Percentiles rank a stretch among this genome's conserved stretches.
These are phyloP conservation scores for Botrytis aclada DNA, from an alignment of 2,329 filamentous ascomycete species.

Conservation along the genomic window DNA sequence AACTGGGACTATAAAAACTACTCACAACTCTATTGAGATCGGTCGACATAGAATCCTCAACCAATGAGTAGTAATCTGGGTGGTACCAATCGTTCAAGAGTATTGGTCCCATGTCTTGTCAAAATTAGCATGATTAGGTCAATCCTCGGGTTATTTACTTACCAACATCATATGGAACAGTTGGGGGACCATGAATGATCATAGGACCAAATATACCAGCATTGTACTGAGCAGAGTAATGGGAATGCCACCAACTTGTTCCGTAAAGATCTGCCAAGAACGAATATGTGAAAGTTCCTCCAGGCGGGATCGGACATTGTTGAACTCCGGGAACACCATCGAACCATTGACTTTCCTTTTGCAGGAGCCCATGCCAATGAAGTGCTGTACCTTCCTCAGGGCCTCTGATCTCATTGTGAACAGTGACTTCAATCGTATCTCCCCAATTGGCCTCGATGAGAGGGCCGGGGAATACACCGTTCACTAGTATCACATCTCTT, in stretches of 20 bases:
- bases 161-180: slow-evolving; percentile 56
- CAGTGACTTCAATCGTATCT: slow-evolving; percentile 55
- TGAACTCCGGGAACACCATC: slow-evolving; percentile 48
- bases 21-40: slow-evolving; percentile 9
- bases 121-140: background rate
- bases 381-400: slow-evolving; percentile 38
- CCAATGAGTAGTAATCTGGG: slow-evolving; percentile 45
- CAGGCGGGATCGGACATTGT: slow-evolving; percentile 64
- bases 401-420: slow-evolving; percentile 63
- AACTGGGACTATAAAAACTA: background rate
- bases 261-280: slow-evolving; percentile 25
- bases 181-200: slow-evolving; percentile 57
- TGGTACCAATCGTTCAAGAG: slow-evolving; percentile 42
- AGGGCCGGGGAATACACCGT: slow-evolving; percentile 38
- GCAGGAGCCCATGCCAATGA: slow-evolving; percentile 50
- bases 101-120: slow-evolving; percentile 51
- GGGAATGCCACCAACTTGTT: slow-evolving; percentile 56
- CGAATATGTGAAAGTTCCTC: slow-evolving; percentile 32
- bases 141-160: background rate
- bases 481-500: slow-evolving; percentile 51
- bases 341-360: slow-evolving; percentile 37
- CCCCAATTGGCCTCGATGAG: slow-evolving; percentile 40
- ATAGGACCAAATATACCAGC: slow-evolving; percentile 59
- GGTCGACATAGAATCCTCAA: slow-evolving; percentile 41
- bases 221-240: slow-evolving; percentile 49